These are phyloP conservation scores for Evernia prunastri DNA, from an alignment of 495 filamentous ascomycete genomes.

Conservation along the genomic window DNA sequence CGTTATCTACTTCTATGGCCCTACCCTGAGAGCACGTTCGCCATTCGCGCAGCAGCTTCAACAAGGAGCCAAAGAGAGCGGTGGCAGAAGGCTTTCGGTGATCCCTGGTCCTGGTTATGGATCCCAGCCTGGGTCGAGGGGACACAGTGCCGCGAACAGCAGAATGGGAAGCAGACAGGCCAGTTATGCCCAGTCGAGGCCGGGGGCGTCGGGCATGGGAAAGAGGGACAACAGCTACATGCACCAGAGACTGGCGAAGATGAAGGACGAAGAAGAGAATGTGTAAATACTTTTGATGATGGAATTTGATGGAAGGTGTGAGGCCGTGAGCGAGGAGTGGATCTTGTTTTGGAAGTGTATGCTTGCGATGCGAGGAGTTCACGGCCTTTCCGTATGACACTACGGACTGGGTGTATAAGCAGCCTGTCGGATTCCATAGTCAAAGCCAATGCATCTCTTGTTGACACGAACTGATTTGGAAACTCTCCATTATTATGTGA, in stretches of 20 bases:
- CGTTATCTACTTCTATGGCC: constrained; percentile 71
- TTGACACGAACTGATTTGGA: neutral
- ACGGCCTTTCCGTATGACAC: neutral
- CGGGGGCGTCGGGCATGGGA: constrained; percentile 1
- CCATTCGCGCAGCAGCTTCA: constrained; percentile 68
- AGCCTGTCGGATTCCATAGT: neutral
- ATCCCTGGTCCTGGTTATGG: constrained; percentile 30
- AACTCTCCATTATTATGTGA: too few relatives aligned
- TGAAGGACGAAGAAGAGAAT: constrained; percentile 1
- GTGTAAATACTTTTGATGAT: too few relatives aligned
- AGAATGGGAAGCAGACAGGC: constrained; percentile 14
- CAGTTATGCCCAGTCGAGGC: constrained; percentile 14
- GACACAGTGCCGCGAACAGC: constrained; percentile 3
- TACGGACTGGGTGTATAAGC: neutral
- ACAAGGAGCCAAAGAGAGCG: constrained; percentile 43
- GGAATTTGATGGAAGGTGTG: neutral
- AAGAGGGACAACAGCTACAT: constrained; percentile 6
- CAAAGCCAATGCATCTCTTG: neutral
- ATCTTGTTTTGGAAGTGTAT: neutral
- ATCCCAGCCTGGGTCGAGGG: constrained; percentile 11
- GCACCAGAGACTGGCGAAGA: constrained; percentile 14
- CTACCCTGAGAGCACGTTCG: constrained; percentile 57
- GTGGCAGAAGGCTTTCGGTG: constrained; percentile 38
- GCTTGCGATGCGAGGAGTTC: neutral
- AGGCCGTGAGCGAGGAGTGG: neutral